Percentiles rank a stretch among this genome's conserved stretches.
Conservation (phyloP, 164 flowering plant genomes). For the Nymphaea thermarum region DNA sequence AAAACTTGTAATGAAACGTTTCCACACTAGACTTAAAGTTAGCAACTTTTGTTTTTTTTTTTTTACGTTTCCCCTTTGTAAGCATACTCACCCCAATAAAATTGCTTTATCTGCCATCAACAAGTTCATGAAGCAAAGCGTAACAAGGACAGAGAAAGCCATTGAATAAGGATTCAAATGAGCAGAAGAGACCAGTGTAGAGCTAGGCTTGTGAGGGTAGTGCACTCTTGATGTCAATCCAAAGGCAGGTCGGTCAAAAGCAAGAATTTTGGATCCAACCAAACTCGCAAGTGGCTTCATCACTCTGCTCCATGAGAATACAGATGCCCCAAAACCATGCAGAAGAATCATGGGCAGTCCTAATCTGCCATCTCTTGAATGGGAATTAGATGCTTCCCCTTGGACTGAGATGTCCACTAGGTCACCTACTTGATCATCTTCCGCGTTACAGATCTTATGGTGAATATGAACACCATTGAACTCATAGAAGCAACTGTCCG, state of each 20-base stretch:
- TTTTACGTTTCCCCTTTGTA: too few species aligned
- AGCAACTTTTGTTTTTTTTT: too few species aligned
- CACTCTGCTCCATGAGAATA: conserved; percentile 74
- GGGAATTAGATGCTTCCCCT: conserved; percentile 14
- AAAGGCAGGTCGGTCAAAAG: conserved; percentile 98
- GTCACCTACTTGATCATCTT: conserved; percentile 4
- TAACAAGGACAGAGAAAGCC: conserved; percentile 70
- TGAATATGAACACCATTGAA: conserved; percentile 76
- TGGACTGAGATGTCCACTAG: conserved; percentile 8
- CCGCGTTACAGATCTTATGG: conserved; percentile 51
- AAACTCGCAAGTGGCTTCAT: conserved; percentile 60
- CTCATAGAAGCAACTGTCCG: conserved; percentile 75
- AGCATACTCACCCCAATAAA: conserved; percentile 52
- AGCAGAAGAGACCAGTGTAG: conserved; percentile 13
- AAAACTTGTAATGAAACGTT: not conserved
- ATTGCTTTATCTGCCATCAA: conserved; percentile 62
- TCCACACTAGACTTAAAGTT: too few species aligned
- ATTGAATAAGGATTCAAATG: conserved; percentile 71
- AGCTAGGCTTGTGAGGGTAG: conserved; percentile 6
- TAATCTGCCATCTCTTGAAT: conserved; percentile 9
- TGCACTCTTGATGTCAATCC: conserved; percentile 73
- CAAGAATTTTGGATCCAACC: conserved; percentile 61
- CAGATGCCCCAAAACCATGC: conserved; percentile 95
- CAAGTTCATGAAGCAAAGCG: conserved; percentile 58
- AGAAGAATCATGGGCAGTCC: conserved; percentile 54